Conservation (phyloP, 148 eudicot genomes). For the Spergularia marina region DNA sequence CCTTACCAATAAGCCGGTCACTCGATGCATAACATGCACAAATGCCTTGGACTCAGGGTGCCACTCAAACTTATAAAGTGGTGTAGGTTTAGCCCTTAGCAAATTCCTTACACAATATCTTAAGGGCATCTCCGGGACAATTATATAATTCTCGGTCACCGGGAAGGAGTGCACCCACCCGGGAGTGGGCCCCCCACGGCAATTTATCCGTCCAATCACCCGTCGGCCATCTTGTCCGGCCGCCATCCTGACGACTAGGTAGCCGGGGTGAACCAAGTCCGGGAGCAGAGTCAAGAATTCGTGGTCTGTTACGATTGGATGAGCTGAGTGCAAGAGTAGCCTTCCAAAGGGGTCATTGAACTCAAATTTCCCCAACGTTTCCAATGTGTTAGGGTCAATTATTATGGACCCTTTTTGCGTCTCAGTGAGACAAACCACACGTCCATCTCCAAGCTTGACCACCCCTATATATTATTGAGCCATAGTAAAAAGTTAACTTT, state of each 20-base stretch:
- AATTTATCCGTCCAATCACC: conserved; percentile 70
- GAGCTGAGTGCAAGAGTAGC: conserved; percentile 82
- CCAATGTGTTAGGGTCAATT: conserved; percentile 72
- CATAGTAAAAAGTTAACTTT: neutral
- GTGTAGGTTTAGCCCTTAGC: conserved; percentile 83
- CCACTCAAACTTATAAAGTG: conserved; percentile 91
- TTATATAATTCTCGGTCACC: conserved; percentile 76
- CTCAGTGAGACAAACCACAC: conserved; percentile 89
- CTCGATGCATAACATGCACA: conserved; percentile 91
- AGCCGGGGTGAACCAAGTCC: conserved; percentile 82
- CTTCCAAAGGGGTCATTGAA: conserved; percentile 66
- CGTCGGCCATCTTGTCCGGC: conserved; percentile 75
- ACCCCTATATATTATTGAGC: conserved; percentile 36
- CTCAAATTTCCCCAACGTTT: conserved; percentile 74
- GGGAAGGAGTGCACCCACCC: conserved; percentile 99
- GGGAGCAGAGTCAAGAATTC: conserved; percentile 79
- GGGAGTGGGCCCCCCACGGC: conserved; percentile 78
- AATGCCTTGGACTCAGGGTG: conserved; percentile 79
- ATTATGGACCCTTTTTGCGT: conserved; percentile 87
- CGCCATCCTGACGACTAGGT: conserved; percentile 75
- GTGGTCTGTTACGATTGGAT: conserved; percentile 74
- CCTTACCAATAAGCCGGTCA: conserved; percentile 77
- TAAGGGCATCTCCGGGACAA: conserved; percentile 96
- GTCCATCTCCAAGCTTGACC: conserved; percentile 70
- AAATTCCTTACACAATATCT: conserved; percentile 79